Conservation (phyloP, 345 rosid genomes). For the Kernera saxatilis region DNA sequence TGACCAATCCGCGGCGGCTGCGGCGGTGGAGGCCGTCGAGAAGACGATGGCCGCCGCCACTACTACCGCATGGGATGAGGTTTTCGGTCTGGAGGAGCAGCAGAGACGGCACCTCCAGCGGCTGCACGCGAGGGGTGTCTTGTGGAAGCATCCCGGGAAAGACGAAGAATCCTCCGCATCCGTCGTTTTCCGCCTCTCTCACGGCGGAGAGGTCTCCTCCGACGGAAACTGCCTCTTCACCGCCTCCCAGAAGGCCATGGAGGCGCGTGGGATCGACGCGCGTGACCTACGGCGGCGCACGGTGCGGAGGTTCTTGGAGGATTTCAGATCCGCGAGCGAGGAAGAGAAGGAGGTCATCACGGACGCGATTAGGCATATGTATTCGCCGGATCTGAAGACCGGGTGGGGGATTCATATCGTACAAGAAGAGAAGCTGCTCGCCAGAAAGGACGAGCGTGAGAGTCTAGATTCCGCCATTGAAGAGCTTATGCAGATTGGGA, state of each 20-base stretch:
- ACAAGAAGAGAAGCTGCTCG: constrained; percentile 83
- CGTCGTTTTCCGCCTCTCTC: constrained; percentile 70
- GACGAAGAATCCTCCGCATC: constrained; percentile 43
- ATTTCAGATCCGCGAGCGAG: constrained; percentile 54
- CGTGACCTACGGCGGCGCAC: constrained; percentile 60
- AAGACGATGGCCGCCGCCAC: constrained; percentile 21
- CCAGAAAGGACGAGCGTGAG: constrained; percentile 65
- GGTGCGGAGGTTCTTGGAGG: constrained; percentile 66
- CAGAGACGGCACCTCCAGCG: constrained; percentile 69
- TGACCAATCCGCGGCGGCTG: constrained; percentile 42
- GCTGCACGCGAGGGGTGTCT: constrained; percentile 72
- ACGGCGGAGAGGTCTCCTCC: constrained; percentile 92
- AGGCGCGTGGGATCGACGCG: constrained; percentile 73
- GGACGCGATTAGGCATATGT: constrained; percentile 73
- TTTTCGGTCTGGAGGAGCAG: constrained; percentile 82
- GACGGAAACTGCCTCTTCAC: constrained; percentile 99
- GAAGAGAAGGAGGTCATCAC: constrained; percentile 45
- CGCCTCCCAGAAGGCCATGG: constrained; percentile 77
- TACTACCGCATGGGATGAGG: constrained; percentile 63
- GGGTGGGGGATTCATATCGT: constrained; percentile 99
- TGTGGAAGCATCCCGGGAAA: constrained; percentile 75
- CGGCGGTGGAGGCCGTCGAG: constrained; percentile 52
- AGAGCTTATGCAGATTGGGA: constrained; percentile 75
- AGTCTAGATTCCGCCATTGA: constrained; percentile 69
- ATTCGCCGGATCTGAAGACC: constrained; percentile 92